phyloP scores from a whole-genome alignment of 2,329 filamentous ascomycete genomes.

The Fusarium albosuccineum region DNA sequence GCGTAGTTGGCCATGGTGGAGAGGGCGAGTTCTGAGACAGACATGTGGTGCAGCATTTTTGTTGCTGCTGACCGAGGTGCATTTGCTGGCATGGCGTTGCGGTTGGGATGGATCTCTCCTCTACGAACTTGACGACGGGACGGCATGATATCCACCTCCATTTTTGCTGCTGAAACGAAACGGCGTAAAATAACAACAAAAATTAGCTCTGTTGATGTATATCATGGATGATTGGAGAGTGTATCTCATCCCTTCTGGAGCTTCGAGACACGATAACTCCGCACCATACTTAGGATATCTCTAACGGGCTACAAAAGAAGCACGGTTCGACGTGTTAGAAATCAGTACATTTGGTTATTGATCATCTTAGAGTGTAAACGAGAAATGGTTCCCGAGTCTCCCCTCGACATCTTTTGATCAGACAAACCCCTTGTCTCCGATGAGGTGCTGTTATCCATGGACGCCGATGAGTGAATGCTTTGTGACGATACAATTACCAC shows the following conservation, averaged over 20 bases:
- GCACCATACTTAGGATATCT: slow-evolving; percentile 23
- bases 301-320: slow-evolving; percentile 4
- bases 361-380: neutral
- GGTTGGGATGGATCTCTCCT: slow-evolving; percentile 52
- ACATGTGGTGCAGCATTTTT: slow-evolving; percentile 33
- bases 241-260: slow-evolving; percentile 22
- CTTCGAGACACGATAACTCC: slow-evolving; percentile 32
- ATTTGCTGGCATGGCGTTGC: slow-evolving; percentile 53
- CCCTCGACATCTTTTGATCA: neutral
- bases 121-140: slow-evolving; percentile 56
- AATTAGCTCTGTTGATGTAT: slow-evolving; percentile 37
- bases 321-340: neutral
- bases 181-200: slow-evolving; percentile 33
- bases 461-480: too few relatives aligned
- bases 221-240: slow-evolving; percentile 29
- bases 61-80: slow-evolving; percentile 39
- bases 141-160: slow-evolving; percentile 57
- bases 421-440: too few relatives aligned
- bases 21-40: slow-evolving; percentile 68
- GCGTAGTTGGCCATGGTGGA: slow-evolving; percentile 71
- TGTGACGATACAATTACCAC: too few relatives aligned
- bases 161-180: slow-evolving; percentile 25
- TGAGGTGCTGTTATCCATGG: too few relatives aligned
- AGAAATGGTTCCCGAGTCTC: too few relatives aligned
- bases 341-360: neutral